phyloP scores from a whole-genome alignment of 164 flowering plant genomes.

The Magnolia sinica region DNA sequence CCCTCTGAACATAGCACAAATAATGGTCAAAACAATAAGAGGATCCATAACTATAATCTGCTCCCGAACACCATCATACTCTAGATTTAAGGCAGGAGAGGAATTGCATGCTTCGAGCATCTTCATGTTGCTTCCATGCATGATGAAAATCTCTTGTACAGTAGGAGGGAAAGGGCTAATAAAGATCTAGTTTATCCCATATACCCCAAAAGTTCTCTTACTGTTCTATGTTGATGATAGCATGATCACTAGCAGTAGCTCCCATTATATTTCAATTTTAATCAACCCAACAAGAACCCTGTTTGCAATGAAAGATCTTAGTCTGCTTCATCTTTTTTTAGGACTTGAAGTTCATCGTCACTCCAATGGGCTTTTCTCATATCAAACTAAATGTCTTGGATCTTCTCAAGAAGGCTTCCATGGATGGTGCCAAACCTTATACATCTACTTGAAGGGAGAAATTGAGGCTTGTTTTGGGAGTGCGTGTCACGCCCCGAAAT shows the following conservation, averaged over 20 bases:
- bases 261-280: background rate
- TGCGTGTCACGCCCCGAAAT: too few relatives aligned
- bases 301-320: background rate
- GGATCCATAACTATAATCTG: too few relatives aligned
- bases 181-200: too few relatives aligned
- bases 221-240: background rate
- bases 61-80: too few relatives aligned
- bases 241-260: background rate
- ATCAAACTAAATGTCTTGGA: background rate
- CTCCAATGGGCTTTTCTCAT: background rate
- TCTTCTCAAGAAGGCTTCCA: background rate
- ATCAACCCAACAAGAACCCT: background rate
- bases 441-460: background rate
- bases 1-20: too few relatives aligned
- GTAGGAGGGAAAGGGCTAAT: too few relatives aligned
- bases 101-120: too few relatives aligned
- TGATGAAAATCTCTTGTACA: too few relatives aligned
- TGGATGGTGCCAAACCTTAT: background rate
- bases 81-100: too few relatives aligned
- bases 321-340: background rate
- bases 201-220: background rate
- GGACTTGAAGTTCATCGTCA: background rate
- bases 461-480: too few relatives aligned
- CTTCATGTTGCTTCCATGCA: too few relatives aligned
- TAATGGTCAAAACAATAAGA: too few relatives aligned